phyloP scores from a whole-genome alignment of 225 moss, liverwort and hornwort species.

The Climacium dendroides region DNA sequence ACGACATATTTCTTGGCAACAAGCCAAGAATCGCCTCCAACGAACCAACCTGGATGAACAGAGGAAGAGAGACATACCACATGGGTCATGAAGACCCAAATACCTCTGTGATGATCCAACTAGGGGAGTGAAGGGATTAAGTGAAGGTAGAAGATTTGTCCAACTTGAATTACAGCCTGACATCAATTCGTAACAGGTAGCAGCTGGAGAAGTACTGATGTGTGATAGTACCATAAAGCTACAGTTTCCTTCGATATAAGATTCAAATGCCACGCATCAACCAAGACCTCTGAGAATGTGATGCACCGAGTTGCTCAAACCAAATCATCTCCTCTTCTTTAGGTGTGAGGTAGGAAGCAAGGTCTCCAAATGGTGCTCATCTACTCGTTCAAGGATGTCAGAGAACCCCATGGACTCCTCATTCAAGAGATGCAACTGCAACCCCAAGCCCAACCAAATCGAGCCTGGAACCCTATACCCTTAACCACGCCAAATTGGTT shows the following conservation, averaged over 20 bases:
- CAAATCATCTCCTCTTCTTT: conserved; percentile 31
- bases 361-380: conserved; percentile 37
- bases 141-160: conserved; percentile 31
- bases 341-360: conserved; percentile 12
- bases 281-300: conserved; percentile 19
- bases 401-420: conserved; percentile 30
- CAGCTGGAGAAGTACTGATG: conserved; percentile 33
- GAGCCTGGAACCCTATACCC: conserved; percentile 40
- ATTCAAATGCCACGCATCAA: conserved; percentile 36
- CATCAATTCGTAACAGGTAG: conserved; percentile 28
- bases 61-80: conserved; percentile 50
- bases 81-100: conserved; percentile 23
- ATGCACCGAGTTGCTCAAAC: conserved; percentile 43
- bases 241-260: conserved; percentile 28
- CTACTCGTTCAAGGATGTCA: conserved; percentile 45
- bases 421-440: conserved; percentile 41
- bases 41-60: conserved; percentile 25
- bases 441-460: conserved; percentile 38
- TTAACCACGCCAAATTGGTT: conserved; percentile 17
- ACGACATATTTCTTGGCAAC: conserved; percentile 2
- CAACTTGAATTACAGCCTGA: conserved; percentile 44
- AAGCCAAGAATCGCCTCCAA: conserved; percentile 16
- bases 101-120: conserved; percentile 38
- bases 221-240: conserved; percentile 22
- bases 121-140: conserved; percentile 21